phyloP scores from a whole-genome alignment of 768 basidiomycete genomes.

The Coprinopsis marcescibilis region DNA sequence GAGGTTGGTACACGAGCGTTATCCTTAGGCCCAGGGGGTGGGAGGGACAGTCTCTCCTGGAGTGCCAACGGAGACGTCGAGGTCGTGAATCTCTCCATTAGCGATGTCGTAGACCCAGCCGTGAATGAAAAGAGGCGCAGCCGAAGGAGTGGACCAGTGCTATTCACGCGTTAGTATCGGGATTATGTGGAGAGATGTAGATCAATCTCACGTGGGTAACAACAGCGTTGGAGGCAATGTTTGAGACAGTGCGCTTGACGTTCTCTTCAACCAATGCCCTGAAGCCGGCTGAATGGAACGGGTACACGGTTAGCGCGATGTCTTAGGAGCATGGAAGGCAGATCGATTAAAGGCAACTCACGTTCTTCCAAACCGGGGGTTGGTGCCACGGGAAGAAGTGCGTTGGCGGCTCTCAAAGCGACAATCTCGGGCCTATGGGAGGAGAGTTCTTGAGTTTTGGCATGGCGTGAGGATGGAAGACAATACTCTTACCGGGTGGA shows the following conservation, averaged over 20 bases:
- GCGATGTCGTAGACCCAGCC: slow-evolving; percentile 58
- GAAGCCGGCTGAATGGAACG: slow-evolving; percentile 31
- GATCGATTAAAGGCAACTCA: slow-evolving; percentile 16
- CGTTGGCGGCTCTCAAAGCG: slow-evolving; percentile 21
- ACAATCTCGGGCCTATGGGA: slow-evolving; percentile 28
- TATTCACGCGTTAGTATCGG: slow-evolving; percentile 12
- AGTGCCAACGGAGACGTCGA: slow-evolving; percentile 36
- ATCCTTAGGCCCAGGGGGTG: slow-evolving; percentile 18
- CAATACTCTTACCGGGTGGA: slow-evolving; percentile 25
- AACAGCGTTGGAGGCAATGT: slow-evolving; percentile 22
- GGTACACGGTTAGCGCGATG: too few relatives aligned
- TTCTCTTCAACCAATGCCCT: slow-evolving; percentile 40
- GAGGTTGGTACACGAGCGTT: too few relatives aligned
- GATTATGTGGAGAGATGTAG: neutral
- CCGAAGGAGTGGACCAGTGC: neutral
- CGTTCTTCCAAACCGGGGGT: slow-evolving; percentile 25
- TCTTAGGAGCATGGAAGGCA: neutral
- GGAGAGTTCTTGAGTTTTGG: slow-evolving; percentile 28
- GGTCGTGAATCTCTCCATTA: slow-evolving; percentile 41
- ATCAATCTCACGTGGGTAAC: slow-evolving; percentile 21
- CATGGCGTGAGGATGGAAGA: slow-evolving; percentile 20
- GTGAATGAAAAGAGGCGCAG: slow-evolving; percentile 34
- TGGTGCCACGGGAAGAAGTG: slow-evolving; percentile 14
- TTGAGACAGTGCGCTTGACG: slow-evolving; percentile 25
- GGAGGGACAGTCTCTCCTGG: slow-evolving; percentile 26